These are phyloP conservation scores for Penicillium sp. DNA, from an alignment of 2,329 filamentous ascomycete species.

Conservation along the genomic window DNA sequence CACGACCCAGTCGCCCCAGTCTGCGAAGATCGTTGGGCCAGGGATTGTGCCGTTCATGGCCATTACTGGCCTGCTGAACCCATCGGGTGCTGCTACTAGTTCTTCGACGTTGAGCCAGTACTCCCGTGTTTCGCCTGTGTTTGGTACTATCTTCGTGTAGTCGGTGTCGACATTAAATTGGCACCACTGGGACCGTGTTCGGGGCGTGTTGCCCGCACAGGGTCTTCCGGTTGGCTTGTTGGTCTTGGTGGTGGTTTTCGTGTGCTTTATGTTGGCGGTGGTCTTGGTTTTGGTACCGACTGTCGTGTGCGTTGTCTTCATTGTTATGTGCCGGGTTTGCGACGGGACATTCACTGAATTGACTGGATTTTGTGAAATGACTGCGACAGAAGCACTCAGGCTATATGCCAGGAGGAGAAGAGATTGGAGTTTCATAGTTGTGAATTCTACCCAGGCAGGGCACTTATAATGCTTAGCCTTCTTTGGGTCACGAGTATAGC, in stretches of 20 bases:
- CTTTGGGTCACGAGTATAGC: not conserved
- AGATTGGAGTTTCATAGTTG: constrained; percentile 4
- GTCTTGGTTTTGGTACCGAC: not conserved
- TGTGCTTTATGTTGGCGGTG: not conserved
- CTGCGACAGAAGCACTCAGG: constrained; percentile 1
- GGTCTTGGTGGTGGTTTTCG: not conserved
- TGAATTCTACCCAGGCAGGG: not conserved
- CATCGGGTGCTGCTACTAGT: constrained; percentile 23
- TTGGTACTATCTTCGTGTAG: constrained; percentile 13
- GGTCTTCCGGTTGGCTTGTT: not conserved
- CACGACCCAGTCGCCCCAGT: constrained; percentile 29
- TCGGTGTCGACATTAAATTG: constrained; percentile 13
- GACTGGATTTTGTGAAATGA: not conserved
- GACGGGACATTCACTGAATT: not conserved
- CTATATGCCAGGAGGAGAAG: constrained; percentile 4
- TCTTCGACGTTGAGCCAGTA: constrained; percentile 25
- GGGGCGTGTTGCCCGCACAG: constrained; percentile 10
- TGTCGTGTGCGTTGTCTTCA: not conserved
- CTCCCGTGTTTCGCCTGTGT: constrained; percentile 23
- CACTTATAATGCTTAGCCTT: not conserved
- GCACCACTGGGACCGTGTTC: constrained; percentile 13
- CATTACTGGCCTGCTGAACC: constrained; percentile 20
- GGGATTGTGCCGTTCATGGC: constrained; percentile 28
- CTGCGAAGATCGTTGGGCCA: constrained; percentile 27
- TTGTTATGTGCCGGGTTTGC: not conserved